These are phyloP conservation scores for Diplodia corticola DNA, from an alignment of 2,329 filamentous ascomycete species.

Conservation along the genomic window DNA sequence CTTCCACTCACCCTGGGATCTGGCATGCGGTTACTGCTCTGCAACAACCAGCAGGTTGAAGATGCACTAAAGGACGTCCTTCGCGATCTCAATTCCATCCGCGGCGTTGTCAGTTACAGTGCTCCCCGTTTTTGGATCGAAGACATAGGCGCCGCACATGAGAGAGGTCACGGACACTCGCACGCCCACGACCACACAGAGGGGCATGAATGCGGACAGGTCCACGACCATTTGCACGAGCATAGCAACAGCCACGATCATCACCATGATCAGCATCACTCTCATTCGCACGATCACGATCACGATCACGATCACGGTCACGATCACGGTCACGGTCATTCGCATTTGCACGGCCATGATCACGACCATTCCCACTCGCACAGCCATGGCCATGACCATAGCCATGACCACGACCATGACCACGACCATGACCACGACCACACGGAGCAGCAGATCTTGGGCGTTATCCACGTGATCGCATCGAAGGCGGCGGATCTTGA, in stretches of 20 bases:
- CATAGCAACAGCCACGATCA: conserved; percentile 47
- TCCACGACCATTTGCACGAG: conserved; percentile 34
- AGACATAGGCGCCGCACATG: conserved; percentile 56
- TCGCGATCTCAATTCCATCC: conserved; percentile 76
- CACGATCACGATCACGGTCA: conserved; percentile 42
- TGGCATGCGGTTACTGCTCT: conserved; percentile 78
- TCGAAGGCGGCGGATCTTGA: conserved; percentile 71
- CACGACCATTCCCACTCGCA: conserved; percentile 35
- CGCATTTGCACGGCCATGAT: conserved; percentile 30
- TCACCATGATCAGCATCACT: conserved; percentile 35
- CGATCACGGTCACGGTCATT: conserved; percentile 41
- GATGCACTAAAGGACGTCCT: conserved; percentile 85
- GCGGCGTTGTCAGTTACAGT: conserved; percentile 82
- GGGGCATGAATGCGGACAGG: conserved; percentile 34
- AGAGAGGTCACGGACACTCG: conserved; percentile 39
- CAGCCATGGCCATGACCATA: conserved; percentile 27
- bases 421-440: conserved; percentile 33
- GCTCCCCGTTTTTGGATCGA: conserved; percentile 93
- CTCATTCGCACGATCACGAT: conserved; percentile 30
- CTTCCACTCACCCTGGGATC: conserved; percentile 84
- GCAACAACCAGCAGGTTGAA: conserved; percentile 80
- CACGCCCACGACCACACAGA: conserved; percentile 26
- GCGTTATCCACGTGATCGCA: conserved; percentile 84
- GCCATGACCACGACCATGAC: conserved; percentile 36
- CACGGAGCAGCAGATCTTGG: conserved; percentile 64